phyloP scores from a whole-genome alignment of 352 stramenopile species.

The Pythium angustatum region DNA sequence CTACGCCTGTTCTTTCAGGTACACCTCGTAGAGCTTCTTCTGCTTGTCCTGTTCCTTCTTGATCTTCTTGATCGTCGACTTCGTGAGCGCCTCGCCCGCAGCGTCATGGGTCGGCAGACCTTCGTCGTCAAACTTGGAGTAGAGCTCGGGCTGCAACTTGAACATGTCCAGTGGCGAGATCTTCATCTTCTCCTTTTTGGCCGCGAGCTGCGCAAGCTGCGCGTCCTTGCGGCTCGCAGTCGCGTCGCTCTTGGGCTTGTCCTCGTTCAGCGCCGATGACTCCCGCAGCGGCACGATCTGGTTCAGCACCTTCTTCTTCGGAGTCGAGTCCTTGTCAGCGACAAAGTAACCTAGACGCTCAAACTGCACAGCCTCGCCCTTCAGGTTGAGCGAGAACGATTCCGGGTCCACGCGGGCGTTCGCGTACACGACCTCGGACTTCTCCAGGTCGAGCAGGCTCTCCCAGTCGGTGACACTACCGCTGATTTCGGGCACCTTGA shows the following conservation, averaged over 20 bases:
- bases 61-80: constrained; percentile 85
- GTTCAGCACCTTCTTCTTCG: constrained; percentile 95
- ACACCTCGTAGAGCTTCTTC: constrained; percentile 80
- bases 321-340: constrained; percentile 93
- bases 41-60: constrained; percentile 90
- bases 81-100: constrained; percentile 59
- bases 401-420: constrained; percentile 90
- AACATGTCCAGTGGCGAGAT: constrained; percentile 85
- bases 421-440: constrained; percentile 81
- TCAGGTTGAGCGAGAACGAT: constrained; percentile 52
- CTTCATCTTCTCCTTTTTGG: constrained; percentile 94
- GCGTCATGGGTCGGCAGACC: constrained; percentile 79
- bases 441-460: constrained; percentile 80
- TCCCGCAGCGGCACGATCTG: constrained; percentile 96
- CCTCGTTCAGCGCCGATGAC: constrained; percentile 41
- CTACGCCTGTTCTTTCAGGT: constrained; percentile 42
- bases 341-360: constrained; percentile 99
- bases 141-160: constrained; percentile 63
- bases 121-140: constrained; percentile 69
- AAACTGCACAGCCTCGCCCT: constrained; percentile 93
- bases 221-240: constrained; percentile 81
- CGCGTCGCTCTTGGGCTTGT: constrained; percentile 50
- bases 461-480: constrained; percentile 71
- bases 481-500: constrained; percentile 89
- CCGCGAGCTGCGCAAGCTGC: constrained; percentile 79